Conservation (phyloP, 306 rosid genomes). For the Quillaja saponaria region DNA sequence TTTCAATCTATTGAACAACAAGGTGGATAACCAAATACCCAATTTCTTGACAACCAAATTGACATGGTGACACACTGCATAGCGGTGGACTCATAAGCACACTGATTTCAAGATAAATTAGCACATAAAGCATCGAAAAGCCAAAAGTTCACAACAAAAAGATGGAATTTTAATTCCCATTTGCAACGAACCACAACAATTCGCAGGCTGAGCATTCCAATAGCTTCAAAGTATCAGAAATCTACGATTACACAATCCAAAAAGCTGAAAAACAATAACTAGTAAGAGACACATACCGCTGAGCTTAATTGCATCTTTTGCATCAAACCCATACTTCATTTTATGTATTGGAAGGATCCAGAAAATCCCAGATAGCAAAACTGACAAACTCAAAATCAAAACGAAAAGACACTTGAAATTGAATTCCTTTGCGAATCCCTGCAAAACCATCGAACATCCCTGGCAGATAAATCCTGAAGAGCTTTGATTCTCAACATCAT, state of each 20-base stretch:
- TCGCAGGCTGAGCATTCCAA: not conserved
- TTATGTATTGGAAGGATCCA: constrained; percentile 69
- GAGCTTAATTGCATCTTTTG: constrained; percentile 55
- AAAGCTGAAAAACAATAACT: no score
- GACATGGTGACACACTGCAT: not conserved
- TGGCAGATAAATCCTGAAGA: constrained; percentile 47
- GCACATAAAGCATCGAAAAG: constrained; percentile 19
- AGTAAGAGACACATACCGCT: constrained; percentile 45
- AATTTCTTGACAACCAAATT: constrained; percentile 16
- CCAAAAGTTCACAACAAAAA: constrained; percentile 11
- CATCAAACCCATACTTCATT: constrained; percentile 49
- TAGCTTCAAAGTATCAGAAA: not conserved
- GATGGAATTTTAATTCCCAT: not conserved
- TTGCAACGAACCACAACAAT: not conserved
- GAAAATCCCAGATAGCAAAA: constrained; percentile 70
- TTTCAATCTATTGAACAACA: constrained; percentile 19
- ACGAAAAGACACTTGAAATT: constrained; percentile 74
- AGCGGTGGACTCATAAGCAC: constrained; percentile 1
- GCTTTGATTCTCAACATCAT: constrained; percentile 21
- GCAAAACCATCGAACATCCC: constrained; percentile 45
- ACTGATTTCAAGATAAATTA: not conserved
- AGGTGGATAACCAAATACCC: constrained; percentile 1
- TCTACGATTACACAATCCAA: no score
- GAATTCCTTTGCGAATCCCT: constrained; percentile 37
- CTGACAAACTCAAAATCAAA: constrained; percentile 55